Evolutionary conservation across 805 yeast genomes (phyloP).

Genomic region (Lipomyces sp.): DNA sequence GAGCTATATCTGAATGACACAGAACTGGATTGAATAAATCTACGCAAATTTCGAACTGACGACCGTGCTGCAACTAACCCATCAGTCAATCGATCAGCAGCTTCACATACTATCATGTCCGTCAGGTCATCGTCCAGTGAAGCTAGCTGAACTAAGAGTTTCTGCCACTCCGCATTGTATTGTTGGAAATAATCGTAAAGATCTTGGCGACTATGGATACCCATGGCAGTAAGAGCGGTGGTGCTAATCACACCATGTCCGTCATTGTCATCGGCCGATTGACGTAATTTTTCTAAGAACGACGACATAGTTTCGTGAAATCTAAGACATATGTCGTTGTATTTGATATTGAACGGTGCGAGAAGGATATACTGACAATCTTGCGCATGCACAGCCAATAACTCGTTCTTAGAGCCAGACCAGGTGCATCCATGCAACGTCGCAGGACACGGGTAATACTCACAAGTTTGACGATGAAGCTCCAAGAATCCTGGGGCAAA

Average conservation of each 20-base stretch:
- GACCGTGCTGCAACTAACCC: not conserved
- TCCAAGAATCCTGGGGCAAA: not conserved
- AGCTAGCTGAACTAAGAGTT: not conserved
- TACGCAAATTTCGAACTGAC: not conserved
- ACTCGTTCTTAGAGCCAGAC: not conserved
- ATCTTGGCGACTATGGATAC: not conserved
- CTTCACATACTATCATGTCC: not conserved
- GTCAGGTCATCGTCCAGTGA: not conserved
- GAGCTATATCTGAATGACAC: constrained; percentile 1
- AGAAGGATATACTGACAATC: constrained; percentile 3
- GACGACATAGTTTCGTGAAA: constrained; percentile 1
- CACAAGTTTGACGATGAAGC: not conserved
- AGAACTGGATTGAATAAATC: not conserved
- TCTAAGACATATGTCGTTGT: not conserved
- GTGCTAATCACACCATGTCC: not conserved
- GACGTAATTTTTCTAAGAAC: not conserved
- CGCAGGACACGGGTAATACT: not conserved
- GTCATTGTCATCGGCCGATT: not conserved
- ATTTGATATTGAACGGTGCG: not conserved
- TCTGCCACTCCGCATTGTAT: not conserved
- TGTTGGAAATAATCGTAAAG: not conserved
- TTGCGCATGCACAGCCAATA: not conserved
- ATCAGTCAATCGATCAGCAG: not conserved
- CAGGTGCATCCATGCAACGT: not conserved
- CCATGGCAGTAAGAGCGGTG: not conserved